Evolutionary conservation across 176 grass and related monocot species (phyloP).

Genomic region (Aegilops umbellulata): DNA sequence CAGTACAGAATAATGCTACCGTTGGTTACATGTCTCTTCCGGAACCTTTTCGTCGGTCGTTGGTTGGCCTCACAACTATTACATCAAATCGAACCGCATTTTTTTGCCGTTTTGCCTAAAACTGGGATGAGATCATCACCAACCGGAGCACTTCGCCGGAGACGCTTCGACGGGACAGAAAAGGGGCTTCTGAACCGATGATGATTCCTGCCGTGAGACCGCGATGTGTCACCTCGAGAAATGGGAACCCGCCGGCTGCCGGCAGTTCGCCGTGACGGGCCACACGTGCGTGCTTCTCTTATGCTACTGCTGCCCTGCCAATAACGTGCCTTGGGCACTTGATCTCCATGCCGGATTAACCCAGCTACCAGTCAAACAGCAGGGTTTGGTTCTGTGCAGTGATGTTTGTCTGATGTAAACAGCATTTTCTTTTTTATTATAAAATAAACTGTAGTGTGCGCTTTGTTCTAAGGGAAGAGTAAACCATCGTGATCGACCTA

Average conservation of each 20-base stretch:
- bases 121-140: constrained; percentile 11
- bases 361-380: neutral
- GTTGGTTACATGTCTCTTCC: neutral
- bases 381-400: neutral
- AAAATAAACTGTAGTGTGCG: neutral
- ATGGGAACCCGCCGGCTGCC: neutral
- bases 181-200: constrained; percentile 26
- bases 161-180: neutral
- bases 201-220: constrained; percentile 30
- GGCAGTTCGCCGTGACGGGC: constrained; percentile 23
- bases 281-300: constrained; percentile 7
- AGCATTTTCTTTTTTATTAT: neutral
- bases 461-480: neutral
- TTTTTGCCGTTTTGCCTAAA: constrained; percentile 21
- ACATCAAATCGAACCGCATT: constrained; percentile 4
- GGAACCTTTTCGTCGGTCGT: neutral
- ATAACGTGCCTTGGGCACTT: neutral
- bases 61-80: constrained; percentile 18
- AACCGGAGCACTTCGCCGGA: constrained; percentile 35
- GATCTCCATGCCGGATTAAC: constrained; percentile 6
- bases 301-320: neutral
- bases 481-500: constrained; percentile 13
- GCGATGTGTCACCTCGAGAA: constrained; percentile 38
- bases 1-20: neutral
- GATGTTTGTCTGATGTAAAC: neutral